Evolutionary conservation across 108 stramenopile genomes (phyloP).

Genomic region (Nitzschia palea): DNA sequence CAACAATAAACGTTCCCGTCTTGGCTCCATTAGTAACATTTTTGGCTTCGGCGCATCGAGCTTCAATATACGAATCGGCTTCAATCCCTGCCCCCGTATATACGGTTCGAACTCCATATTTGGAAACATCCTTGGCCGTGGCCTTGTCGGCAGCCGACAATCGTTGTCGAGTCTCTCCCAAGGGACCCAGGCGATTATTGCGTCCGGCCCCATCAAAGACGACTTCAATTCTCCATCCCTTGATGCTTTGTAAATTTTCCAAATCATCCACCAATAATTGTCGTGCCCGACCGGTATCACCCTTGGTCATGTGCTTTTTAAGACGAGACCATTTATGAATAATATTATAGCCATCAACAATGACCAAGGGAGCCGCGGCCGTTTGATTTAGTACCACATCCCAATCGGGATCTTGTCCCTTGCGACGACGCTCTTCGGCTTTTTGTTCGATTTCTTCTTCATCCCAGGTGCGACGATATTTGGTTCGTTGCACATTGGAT

Average conservation of each 20-base stretch:
- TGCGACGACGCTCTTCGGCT: slow-evolving; percentile 45
- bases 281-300: slow-evolving; percentile 56
- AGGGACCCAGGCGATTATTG: slow-evolving; percentile 30
- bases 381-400: slow-evolving; percentile 78
- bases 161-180: slow-evolving; percentile 17
- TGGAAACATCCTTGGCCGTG: slow-evolving; percentile 37
- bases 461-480: slow-evolving; percentile 59
- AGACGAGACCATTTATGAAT: slow-evolving; percentile 82
- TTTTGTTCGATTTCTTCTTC: slow-evolving; percentile 71
- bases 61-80: slow-evolving; percentile 83
- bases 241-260: slow-evolving; percentile 63
- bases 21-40: slow-evolving; percentile 61
- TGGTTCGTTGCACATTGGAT: slow-evolving; percentile 53
- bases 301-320: slow-evolving; percentile 80
- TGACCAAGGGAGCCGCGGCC: slow-evolving; percentile 57
- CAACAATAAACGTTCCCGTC: slow-evolving; percentile 73
- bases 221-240: slow-evolving; percentile 84
- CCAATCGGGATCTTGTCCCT: slow-evolving; percentile 79
- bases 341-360: slow-evolving; percentile 89
- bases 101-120: slow-evolving; percentile 65
- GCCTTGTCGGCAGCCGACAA: slow-evolving; percentile 37
- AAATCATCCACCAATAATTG: slow-evolving; percentile 74
- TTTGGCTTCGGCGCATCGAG: slow-evolving; percentile 68
- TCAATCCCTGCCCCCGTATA: slow-evolving; percentile 69
- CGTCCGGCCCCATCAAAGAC: slow-evolving; percentile 82